These are phyloP conservation scores for Penicillium nucicola DNA, from an alignment of 495 filamentous ascomycete species.

Conservation along the genomic window DNA sequence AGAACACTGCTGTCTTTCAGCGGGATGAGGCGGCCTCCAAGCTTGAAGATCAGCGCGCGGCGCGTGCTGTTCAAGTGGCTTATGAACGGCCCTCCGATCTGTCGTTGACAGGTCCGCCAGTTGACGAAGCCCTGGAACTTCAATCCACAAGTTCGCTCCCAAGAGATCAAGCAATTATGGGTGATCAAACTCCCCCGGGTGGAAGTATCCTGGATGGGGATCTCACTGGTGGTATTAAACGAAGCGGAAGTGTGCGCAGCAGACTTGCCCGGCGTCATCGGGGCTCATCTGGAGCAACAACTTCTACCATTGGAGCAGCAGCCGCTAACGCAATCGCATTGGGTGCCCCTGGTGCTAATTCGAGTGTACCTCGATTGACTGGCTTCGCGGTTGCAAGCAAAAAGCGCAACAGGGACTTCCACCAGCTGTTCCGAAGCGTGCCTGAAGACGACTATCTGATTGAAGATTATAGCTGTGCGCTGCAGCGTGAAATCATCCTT, in stretches of 20 bases:
- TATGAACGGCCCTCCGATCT: slow-evolving; percentile 49
- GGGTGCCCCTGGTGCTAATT: slow-evolving; percentile 55
- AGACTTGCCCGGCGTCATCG: slow-evolving; percentile 71
- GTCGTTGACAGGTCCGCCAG: slow-evolving; percentile 19
- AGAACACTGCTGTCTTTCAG: slow-evolving; percentile 35
- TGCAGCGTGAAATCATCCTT: slow-evolving; percentile 93
- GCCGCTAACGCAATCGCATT: slow-evolving; percentile 62
- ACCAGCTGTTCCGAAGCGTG: slow-evolving; percentile 89
- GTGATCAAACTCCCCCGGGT: slow-evolving; percentile 61
- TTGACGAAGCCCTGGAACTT: slow-evolving; percentile 30
- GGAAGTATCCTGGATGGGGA: slow-evolving; percentile 70
- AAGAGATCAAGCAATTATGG: slow-evolving; percentile 35
- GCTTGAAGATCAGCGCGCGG: slow-evolving; percentile 55
- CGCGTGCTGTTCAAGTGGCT: slow-evolving; percentile 58
- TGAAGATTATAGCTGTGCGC: slow-evolving; percentile 95
- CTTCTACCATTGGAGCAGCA: slow-evolving; percentile 67
- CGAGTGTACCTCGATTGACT: slow-evolving; percentile 71
- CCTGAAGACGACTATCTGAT: slow-evolving; percentile 98
- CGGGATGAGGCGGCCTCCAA: slow-evolving; percentile 53
- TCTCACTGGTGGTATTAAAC: slow-evolving; percentile 50
- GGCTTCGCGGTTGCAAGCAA: slow-evolving; percentile 96
- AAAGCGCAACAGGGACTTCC: slow-evolving; percentile 94
- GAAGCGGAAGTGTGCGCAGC: slow-evolving; percentile 82
- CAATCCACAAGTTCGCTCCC: slow-evolving; percentile 32
- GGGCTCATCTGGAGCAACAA: slow-evolving; percentile 82